Base-by-base conservation (phyloP, 148 eudicot genomes). In the Oxyria digyna region DNA sequence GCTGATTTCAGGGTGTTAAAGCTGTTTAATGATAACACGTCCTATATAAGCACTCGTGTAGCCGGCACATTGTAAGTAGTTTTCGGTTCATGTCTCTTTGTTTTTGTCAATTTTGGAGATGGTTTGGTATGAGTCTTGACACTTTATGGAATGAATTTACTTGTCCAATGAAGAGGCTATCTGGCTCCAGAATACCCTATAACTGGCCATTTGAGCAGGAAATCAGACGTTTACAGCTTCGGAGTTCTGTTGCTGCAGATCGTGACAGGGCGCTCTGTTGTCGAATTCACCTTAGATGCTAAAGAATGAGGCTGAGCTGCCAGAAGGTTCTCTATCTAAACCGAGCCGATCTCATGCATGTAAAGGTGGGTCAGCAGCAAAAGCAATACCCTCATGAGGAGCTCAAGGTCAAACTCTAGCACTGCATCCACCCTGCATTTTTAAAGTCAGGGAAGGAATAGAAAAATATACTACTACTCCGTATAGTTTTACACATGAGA, bases 201-300 rank as follows among this genome's bases (percentile, higher is more conserved):
- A 74, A 87, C 88, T 55, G 96, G 96, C 31, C 96, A 83, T 49
- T 78, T 94, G 49, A 89, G 96, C 18, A 69, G 71, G 81, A 90
- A 84, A 77, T 95, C 98, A 4, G 98, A 90, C 71, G 89, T 94
- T 33, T 94, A 94, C 76, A 94, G 98, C 85, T 94, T 85, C 69
- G 98, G 97, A 17, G 84, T 94, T 35, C 86, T 94, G 49, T 54
- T 85, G 66, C 84, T 94, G 62, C 91, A 94, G 82, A 74, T 84
- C 23, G 52, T 90, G 32, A 37, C 69, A 3, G 54, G 50, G n/a
- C 31, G 76, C 55, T 67, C 86, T 27, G 85, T 83, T 1, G 77
- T 81, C 37, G 85, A 75, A 72, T 89, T 83, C 64, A 62, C 74
- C 68, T 11, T 80, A 49, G 69, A 80, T 88, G 83, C 67, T 88